A percentile compares a stretch with the other conserved stretches of the same genome.
Evolutionary conservation across 805 yeast species (phyloP).

Genomic region (Sugiyamaella qingdaonensis): DNA sequence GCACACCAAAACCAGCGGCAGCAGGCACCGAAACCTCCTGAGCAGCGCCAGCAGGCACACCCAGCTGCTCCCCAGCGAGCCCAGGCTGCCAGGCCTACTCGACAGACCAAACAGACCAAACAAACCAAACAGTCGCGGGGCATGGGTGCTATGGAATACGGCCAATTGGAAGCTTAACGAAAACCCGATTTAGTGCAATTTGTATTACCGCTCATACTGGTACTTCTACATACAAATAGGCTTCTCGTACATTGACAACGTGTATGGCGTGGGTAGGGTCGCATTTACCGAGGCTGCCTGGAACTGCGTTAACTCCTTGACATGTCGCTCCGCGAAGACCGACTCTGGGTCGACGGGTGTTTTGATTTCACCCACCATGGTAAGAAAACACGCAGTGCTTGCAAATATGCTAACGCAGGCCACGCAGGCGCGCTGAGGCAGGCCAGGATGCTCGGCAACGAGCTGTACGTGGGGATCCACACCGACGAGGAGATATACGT

Average conservation of each 20-base stretch:
- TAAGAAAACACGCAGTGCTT: conserved; percentile 27
- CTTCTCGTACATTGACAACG: no score
- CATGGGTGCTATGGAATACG: conserved; percentile 2
- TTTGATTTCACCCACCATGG: conserved; percentile 98
- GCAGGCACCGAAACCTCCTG: background rate
- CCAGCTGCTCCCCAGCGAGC: background rate
- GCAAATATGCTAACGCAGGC: conserved; percentile 27
- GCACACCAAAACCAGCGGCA: conserved; percentile 4
- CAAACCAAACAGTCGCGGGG: background rate
- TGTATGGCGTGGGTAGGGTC: no score
- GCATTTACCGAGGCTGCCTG: no score
- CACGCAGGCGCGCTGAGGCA: conserved; percentile 97
- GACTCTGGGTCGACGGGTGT: conserved; percentile 97
- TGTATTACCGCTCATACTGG: no score
- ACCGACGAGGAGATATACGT: conserved; percentile 77
- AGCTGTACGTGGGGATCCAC: conserved; percentile 83
- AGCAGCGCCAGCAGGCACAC: background rate
- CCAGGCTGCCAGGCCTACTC: background rate
- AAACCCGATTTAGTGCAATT: no score
- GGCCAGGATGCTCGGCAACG: conserved; percentile 77
- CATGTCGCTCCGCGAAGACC: conserved; percentile 19
- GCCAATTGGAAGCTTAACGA: background rate
- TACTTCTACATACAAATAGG: no score
- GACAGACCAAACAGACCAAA: background rate
- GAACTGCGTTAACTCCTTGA: background rate